These are phyloP conservation scores for Neovahlkampfia damariscottae DNA, from an alignment of 78 protist species.

Conservation along the genomic window DNA sequence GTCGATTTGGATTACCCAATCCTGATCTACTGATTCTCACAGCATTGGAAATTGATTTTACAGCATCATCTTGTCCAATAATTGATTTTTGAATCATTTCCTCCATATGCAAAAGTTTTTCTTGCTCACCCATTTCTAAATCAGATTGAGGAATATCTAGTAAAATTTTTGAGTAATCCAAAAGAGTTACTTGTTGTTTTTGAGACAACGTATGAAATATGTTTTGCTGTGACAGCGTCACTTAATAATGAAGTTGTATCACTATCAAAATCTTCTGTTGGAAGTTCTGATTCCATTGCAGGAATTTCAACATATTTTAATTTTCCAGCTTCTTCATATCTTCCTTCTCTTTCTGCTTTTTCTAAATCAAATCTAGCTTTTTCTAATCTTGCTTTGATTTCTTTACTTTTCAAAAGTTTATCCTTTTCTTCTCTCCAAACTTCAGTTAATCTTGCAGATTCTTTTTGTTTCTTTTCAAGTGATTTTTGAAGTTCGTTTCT, in stretches of 20 bases:
- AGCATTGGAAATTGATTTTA: constrained; percentile 22
- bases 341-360: not conserved
- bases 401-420: not conserved
- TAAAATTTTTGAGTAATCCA: constrained; percentile 6
- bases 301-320: constrained; percentile 27
- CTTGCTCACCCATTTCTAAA: constrained; percentile 42
- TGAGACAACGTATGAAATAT: constrained; percentile 42
- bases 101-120: constrained; percentile 45
- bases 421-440: constrained; percentile 15
- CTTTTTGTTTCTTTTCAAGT: constrained; percentile 8
- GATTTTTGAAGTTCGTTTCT: constrained; percentile 4
- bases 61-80: constrained; percentile 36
- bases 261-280: not conserved
- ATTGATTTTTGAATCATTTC: constrained; percentile 16
- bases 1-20: constrained; percentile 31
- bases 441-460: constrained; percentile 11
- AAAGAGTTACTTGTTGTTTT: constrained; percentile 64
- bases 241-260: not conserved
- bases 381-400: not conserved
- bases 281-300: not conserved
- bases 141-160: constrained; percentile 61
- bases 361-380: constrained; percentile 21
- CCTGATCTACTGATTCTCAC: constrained; percentile 51
- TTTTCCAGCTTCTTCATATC: constrained; percentile 23
- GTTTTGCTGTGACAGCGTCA: constrained; percentile 19